Evolutionary conservation across 1,284 basidiomycete species (phyloP).

Genomic region (Austroboletus niveus): DNA sequence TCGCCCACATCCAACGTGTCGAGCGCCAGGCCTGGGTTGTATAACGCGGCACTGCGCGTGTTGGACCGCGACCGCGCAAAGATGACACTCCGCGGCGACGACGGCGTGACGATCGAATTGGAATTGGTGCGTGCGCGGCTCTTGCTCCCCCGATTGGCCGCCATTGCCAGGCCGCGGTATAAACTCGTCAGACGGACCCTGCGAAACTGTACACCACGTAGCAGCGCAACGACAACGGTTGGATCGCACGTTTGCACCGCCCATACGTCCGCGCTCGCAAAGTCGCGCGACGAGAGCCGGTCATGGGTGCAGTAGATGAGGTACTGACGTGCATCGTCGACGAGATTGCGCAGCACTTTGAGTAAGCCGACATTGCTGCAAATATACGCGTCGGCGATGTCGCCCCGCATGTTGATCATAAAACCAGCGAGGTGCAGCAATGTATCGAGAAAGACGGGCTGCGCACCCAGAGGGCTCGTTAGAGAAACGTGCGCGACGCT

Average conservation of each 20-base stretch:
- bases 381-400: conserved; percentile 55
- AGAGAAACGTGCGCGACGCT: conserved; percentile 51
- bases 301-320: conserved; percentile 51
- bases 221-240: conserved; percentile 46
- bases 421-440: conserved; percentile 69
- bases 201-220: conserved; percentile 58
- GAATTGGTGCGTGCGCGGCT: conserved; percentile 27
- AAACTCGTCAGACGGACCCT: conserved; percentile 49
- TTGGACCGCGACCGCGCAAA: conserved; percentile 28
- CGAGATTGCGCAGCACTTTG: conserved; percentile 41
- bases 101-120: conserved; percentile 26
- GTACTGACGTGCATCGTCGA: conserved; percentile 44
- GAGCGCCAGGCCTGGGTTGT: background rate
- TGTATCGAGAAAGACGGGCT: conserved; percentile 64
- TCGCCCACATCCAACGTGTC: conserved; percentile 3
- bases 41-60: conserved; percentile 21
- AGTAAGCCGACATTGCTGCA: conserved; percentile 55
- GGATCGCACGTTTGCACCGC: conserved; percentile 40
- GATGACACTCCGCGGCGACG: conserved; percentile 28
- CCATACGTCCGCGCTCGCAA: conserved; percentile 49
- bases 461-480: conserved; percentile 40
- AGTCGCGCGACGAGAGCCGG: conserved; percentile 41
- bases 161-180: conserved; percentile 41
- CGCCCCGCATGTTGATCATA: conserved; percentile 56
- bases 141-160: conserved; percentile 21